Evolutionary conservation across 2,329 filamentous ascomycete species (phyloP), one percentile per base, ranked within the genome.

Genomic region (Lecanosticta acicola): DNA sequence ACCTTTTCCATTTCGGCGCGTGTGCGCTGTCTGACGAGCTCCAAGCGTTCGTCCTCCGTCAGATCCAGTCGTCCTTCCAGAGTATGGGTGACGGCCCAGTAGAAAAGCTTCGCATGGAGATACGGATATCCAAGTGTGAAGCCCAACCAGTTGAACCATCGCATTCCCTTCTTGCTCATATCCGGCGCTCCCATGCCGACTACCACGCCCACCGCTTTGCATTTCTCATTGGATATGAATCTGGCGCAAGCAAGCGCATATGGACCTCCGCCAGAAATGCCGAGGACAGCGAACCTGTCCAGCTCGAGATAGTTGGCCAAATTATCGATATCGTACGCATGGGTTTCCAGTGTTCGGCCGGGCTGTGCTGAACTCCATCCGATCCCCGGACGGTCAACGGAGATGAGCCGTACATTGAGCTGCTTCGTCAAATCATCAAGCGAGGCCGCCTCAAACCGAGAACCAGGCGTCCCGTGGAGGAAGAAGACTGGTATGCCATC

Each of bases 161-260:
- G 5, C 24, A 29, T 29, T 5, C 24, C 24, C 24, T 29, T 29
- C 24, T 29, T 29, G 24, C 24, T 29, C 24, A 29, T 29, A 29
- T 29, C 24, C 5, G 24, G 24, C 24, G 24, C 24, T 29, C 24
- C 24, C 24, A 29, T 29, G 5, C 24, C 24, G 24, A 29, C 24
- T 11, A 29, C 24, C 5, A 5, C 5, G 7, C 7, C 24, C 11
- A 11, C 24, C 7, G 24, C 24, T 29, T 11, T 29, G 7, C 5
- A 29, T 11, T 29, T 29, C 7, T 29, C 24, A 7, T 37, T 10
- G 4, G 35, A 17, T 17, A 37, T 37, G 14, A 18, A 16, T 8
- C 19, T 3, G 3, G 72, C 65, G 51, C 72, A 77, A 17, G 72
- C 73, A 9, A 76, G 56, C 1, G 67, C 66, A 52, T 72, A 76